Conservation (phyloP, 1,284 basidiomycete species). For the Stereum hirsutum region DNA sequence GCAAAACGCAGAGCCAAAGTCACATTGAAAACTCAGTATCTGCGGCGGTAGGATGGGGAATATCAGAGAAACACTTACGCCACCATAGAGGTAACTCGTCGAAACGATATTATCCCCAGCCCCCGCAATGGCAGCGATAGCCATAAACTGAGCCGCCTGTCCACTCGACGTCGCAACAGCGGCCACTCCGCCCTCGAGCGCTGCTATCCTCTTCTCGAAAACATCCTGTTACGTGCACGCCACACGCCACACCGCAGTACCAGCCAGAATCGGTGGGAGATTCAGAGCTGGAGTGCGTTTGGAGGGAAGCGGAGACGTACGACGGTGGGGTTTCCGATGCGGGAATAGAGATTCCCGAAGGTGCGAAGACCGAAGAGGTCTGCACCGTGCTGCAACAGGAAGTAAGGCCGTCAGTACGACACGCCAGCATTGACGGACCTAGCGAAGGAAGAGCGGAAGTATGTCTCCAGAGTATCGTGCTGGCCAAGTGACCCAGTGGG, state of each 20-base stretch:
- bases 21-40: too few relatives aligned
- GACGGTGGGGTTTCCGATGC: slow-evolving; percentile 80
- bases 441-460: too few relatives aligned
- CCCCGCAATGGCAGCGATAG: slow-evolving; percentile 54
- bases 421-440: too few relatives aligned
- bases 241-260: background rate
- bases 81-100: slow-evolving; percentile 59
- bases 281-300: background rate
- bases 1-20: too few relatives aligned
- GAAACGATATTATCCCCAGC: slow-evolving; percentile 13
- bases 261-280: background rate
- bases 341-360: slow-evolving; percentile 69
- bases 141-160: slow-evolving; percentile 77
- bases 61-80: slow-evolving; percentile 29
- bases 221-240: slow-evolving; percentile 41
- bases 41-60: background rate
- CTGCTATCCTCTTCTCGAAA: slow-evolving; percentile 80
- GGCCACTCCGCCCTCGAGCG: slow-evolving; percentile 75
- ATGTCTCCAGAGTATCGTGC: background rate
- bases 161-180: slow-evolving; percentile 77
- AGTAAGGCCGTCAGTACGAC: background rate
- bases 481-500: background rate
- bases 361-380: slow-evolving; percentile 74
- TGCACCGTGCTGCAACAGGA: slow-evolving; percentile 55
- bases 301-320: slow-evolving; percentile 28